Percentiles rank a stretch among this genome's conserved stretches.
phyloP scores from a whole-genome alignment of 192 early-diverging fungal genomes.

The Cetraspora pellucida region DNA sequence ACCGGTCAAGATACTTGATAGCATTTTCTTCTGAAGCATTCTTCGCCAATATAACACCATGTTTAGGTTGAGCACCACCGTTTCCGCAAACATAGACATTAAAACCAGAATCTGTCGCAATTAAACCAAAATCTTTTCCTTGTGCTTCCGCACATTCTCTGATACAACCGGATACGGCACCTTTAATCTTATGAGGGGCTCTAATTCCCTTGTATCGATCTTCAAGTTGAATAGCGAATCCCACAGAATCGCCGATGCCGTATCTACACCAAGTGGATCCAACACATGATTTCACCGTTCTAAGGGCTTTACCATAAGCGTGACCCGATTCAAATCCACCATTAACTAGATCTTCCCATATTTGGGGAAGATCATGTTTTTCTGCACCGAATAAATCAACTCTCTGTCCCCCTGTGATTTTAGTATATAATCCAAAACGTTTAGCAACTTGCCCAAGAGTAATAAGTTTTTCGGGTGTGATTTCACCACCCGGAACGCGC shows the following conservation, averaged over 20 bases:
- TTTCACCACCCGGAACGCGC: conserved; percentile 65
- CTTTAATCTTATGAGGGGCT: conserved; percentile 70
- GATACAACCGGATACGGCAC: conserved; percentile 68
- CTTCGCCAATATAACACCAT: conserved; percentile 59
- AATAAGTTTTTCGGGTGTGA: conserved; percentile 67
- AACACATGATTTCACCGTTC: conserved; percentile 66
- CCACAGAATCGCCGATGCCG: conserved; percentile 68
- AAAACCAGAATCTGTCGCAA: conserved; percentile 73
- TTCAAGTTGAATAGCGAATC: conserved; percentile 65
- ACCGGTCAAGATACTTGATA: conserved; percentile 64
- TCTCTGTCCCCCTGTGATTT: conserved; percentile 72
- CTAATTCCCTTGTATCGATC: conserved; percentile 70
- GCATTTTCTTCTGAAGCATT: conserved; percentile 56
- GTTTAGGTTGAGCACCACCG: conserved; percentile 67
- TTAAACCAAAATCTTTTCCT: conserved; percentile 50
- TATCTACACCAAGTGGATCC: conserved; percentile 42
- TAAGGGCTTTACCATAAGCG: conserved; percentile 69
- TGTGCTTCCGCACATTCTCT: conserved; percentile 63
- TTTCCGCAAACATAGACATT: conserved; percentile 73
- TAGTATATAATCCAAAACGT: conserved; percentile 64
- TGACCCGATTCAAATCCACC: conserved; percentile 71
- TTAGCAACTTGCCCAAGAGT: conserved; percentile 65
- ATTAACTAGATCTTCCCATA: conserved; percentile 65
- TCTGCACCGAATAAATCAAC: conserved; percentile 73
- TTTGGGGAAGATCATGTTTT: conserved; percentile 64